phyloP scores from a whole-genome alignment of 1,284 basidiomycete species.

The Cutaneotrichosporon sp. region DNA sequence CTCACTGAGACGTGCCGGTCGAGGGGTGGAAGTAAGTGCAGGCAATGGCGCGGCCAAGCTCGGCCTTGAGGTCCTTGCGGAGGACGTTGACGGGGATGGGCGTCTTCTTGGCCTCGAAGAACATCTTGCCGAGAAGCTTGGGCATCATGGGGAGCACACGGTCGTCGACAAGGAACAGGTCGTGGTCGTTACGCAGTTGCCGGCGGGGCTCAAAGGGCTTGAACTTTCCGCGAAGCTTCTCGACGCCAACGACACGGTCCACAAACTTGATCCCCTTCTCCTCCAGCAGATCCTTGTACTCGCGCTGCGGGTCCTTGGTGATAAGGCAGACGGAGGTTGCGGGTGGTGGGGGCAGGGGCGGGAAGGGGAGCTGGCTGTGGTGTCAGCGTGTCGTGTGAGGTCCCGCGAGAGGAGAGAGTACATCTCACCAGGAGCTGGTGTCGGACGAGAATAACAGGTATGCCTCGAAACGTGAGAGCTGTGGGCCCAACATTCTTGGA shows the following conservation, averaged over 20 bases:
- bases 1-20: constrained; percentile 84
- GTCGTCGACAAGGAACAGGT: constrained; percentile 89
- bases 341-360: constrained; percentile 71
- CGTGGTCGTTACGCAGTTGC: constrained; percentile 81
- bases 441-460: too few species aligned
- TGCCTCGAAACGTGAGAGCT: too few species aligned
- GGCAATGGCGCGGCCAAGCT: constrained; percentile 84
- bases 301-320: constrained; percentile 90
- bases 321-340: constrained; percentile 78
- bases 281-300: constrained; percentile 90
- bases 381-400: background rate
- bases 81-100: constrained; percentile 87
- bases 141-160: constrained; percentile 84
- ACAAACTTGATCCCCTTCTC: constrained; percentile 78
- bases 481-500: too few species aligned
- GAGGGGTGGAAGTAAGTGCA: constrained; percentile 94
- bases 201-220: constrained; percentile 87
- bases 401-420: too few species aligned
- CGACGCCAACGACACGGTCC: constrained; percentile 84
- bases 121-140: constrained; percentile 80
- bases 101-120: constrained; percentile 95
- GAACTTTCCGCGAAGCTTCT: constrained; percentile 88
- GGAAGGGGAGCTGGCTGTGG: constrained; percentile 70
- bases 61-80: constrained; percentile 81
- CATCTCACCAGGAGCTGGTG: too few species aligned